Base-by-base conservation (phyloP, 768 basidiomycete genomes). In the Leucocoprinus sp. region DNA sequence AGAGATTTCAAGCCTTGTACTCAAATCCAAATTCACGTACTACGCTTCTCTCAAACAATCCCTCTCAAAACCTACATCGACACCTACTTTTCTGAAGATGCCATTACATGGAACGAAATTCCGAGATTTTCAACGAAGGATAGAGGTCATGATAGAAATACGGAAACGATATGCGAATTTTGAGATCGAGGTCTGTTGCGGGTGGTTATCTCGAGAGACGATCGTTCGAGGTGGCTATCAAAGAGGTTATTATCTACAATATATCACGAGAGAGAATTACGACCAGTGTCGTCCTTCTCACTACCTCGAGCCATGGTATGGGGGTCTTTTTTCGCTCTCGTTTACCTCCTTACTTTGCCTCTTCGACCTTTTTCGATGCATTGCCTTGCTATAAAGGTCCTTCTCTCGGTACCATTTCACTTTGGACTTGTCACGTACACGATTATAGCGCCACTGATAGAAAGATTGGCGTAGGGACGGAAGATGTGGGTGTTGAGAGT, bases 61-160 rank as follows among this genome's bases (percentile, higher is more conserved):
- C 37, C 67, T 91, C 55, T 56, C 64, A 6, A 52, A 6, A 66
- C 60, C 5, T 97, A 81, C 61, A 89, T 95, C 60, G 93, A 99
- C 58, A 66, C 68, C 18, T 97, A 90, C 66, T 97, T 84, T 53
- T 73, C 78, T 56, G 88, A 93, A 60, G 95, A 99, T 57, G 92
- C 89, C 33, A 79, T 97, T 95, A 82, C 71, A 87, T 99, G 86
- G 95, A 99, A 60, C 86, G 93, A 53, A 99, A 99, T 65, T 98
- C 14, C 88, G 95, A 41, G 83, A 96, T 65, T 97, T 95, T 69
- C 65, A 72, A 42, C 70, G 67, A 6, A 88, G 95, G 44, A 74
- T 92, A 53, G 69, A 69, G 45, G 60, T 69, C 43, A 90, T 95
- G 90, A 98, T 61, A 60, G 63, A 24, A 98, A 95, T 60, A 71